Percentiles rank a stretch among this genome's conserved stretches.
Conservation (phyloP, 192 early-diverging fungal species). For the Entomortierella lignicola region DNA sequence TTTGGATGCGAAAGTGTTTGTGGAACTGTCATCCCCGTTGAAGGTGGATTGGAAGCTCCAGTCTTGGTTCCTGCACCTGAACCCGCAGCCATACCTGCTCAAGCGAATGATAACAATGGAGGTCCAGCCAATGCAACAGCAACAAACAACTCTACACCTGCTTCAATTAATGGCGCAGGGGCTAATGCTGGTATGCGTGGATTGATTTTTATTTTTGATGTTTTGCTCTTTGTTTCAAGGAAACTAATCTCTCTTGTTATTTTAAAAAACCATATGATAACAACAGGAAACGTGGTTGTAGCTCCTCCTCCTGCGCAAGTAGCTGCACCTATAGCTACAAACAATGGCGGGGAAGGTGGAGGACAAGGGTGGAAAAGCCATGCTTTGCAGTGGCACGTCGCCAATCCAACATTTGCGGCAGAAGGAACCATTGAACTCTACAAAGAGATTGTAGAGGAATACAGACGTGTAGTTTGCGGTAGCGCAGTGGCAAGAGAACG, state of each 20-base stretch:
- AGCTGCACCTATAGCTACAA: conserved; percentile 11
- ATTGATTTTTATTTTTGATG: neutral
- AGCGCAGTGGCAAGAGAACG: conserved; percentile 29
- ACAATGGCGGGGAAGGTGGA: conserved; percentile 35
- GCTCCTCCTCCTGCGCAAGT: conserved; percentile 41
- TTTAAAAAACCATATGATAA: neutral
- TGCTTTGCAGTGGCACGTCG: conserved; percentile 50
- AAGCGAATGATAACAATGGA: conserved; percentile 5
- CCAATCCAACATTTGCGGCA: conserved; percentile 52
- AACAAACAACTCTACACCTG: neutral
- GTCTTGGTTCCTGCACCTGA: conserved; percentile 10
- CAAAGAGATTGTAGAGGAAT: conserved; percentile 45
- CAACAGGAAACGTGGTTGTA: conserved; percentile 21
- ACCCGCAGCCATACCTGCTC: conserved; percentile 1
- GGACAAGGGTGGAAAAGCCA: conserved; percentile 52
- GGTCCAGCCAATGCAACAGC: conserved; percentile 1
- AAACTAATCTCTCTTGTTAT: neutral
- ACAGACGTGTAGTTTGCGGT: conserved; percentile 40
- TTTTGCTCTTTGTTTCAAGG: neutral
- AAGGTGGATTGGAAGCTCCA: conserved; percentile 40
- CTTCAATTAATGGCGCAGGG: conserved; percentile 28
- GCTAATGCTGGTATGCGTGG: conserved; percentile 21
- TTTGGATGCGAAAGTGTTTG: conserved; percentile 54
- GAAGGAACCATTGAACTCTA: conserved; percentile 51
- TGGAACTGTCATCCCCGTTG: conserved; percentile 50